Conservation (phyloP, 306 rosid genomes). For the Sesbania bispinosa region DNA sequence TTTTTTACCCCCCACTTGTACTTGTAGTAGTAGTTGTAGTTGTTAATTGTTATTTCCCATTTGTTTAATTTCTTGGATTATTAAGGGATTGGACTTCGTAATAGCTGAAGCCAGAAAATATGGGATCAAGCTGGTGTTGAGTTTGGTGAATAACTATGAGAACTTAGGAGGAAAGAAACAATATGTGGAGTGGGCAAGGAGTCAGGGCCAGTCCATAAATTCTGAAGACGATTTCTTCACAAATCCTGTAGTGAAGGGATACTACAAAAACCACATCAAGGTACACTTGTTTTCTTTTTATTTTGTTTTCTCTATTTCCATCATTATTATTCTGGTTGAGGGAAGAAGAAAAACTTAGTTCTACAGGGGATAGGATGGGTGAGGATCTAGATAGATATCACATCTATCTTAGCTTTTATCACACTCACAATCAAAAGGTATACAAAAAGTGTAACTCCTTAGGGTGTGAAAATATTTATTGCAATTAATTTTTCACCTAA, state of each 20-base stretch:
- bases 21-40: neutral
- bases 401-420: no score
- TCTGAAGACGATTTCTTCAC: constrained; percentile 88
- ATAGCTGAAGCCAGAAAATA: constrained; percentile 62
- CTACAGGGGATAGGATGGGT: neutral
- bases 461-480: no score
- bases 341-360: no score
- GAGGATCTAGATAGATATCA: neutral
- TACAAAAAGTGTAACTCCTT: no score
- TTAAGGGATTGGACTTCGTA: constrained; percentile 82
- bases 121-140: constrained; percentile 75
- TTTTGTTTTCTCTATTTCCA: neutral
- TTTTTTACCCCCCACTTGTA: neutral
- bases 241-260: constrained; percentile 58
- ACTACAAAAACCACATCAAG: constrained; percentile 82
- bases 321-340: neutral
- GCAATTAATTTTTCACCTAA: no score
- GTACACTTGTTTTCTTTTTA: constrained; percentile 24
- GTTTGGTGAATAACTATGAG: constrained; percentile 84
- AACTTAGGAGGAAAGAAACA: constrained; percentile 82
- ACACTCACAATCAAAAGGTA: no score
- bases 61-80: constrained; percentile 5
- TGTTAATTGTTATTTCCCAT: neutral
- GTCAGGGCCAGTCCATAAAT: constrained; percentile 61
- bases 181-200: constrained; percentile 89